Base-by-base conservation (phyloP, 352 stramenopile genomes). In the Phytophthora pistaciae region DNA sequence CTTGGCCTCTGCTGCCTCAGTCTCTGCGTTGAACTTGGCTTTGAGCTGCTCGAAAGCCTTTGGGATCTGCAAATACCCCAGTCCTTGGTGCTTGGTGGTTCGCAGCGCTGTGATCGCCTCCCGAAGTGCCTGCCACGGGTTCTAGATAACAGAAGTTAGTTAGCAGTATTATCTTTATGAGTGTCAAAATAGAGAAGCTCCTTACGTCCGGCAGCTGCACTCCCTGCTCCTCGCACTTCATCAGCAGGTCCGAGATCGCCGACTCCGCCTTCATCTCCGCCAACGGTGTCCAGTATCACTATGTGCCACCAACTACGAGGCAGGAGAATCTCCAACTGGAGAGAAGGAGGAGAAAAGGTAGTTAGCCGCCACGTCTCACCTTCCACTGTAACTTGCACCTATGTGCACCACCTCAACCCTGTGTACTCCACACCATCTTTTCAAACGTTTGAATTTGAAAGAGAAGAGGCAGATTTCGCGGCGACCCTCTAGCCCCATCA, bases 221-320 rank as follows among this genome's bases (percentile, higher is more conserved):
- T 46, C 69, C 61, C 27, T 83, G 56, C 49, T 89, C 66, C 59
- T 93, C 82, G 63, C 85, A 93, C 69, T 88, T 83, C 66, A 89
- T 77, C 29, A 94, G 46, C 20, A 93, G 67, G 33, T 93, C 87
- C 33, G 82, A 89, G 11, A 94, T 74, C 48, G 82, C 62, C 20
- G 71, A 59, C 52, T 91, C 76, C 48, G 66, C 70, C 53, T 91
- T 87, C 87, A 94, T 91, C 27, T 27, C 58, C 14, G 11, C 18
- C 21, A 27, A 11, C 5, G 11, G 36, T 42, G 36, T 18, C 1
- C 36, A 0, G 9, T 42, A 18, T 18, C 36, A 42, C 13, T 42
- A 42, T 16, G 36, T 42, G 5, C 9, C 3, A 20, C 33, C 18
- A 2, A 27, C 20, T 66, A 9, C 6, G 33, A 36, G 25, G 25